phyloP scores from a whole-genome alignment of 257 asterid genomes.

The Nicotiana obtusifolia region DNA sequence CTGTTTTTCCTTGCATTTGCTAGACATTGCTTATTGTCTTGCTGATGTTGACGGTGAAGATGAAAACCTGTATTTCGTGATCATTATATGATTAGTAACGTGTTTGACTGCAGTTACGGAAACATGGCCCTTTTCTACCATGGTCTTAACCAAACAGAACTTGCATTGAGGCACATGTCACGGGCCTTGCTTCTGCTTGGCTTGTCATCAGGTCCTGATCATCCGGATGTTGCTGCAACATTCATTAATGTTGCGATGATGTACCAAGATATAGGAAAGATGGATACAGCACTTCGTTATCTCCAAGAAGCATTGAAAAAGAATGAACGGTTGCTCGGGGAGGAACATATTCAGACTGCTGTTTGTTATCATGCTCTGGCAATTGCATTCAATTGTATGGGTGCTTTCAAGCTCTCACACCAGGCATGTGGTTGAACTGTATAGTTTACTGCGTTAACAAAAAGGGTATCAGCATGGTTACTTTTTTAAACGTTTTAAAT shows the following conservation, averaged over 20 bases:
- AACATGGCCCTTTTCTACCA: constrained; percentile 98
- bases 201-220: constrained; percentile 89
- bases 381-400: constrained; percentile 85
- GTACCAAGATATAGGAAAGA: constrained; percentile 90
- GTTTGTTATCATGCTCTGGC: constrained; percentile 99
- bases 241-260: constrained; percentile 96
- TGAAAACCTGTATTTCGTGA: background rate
- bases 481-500: background rate
- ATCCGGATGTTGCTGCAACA: constrained; percentile 96
- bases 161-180: constrained; percentile 92
- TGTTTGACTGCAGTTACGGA: constrained; percentile 64
- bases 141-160: constrained; percentile 92
- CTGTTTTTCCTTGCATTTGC: background rate
- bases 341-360: constrained; percentile 96
- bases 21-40: background rate
- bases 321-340: constrained; percentile 79
- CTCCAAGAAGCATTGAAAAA: constrained; percentile 89
- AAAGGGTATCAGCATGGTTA: background rate
- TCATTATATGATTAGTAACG: background rate
- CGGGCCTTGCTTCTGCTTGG: constrained; percentile 75
- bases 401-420: constrained; percentile 84
- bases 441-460: constrained; percentile 4
- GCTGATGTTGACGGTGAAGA: background rate
- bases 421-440: constrained; percentile 42
- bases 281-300: constrained; percentile 89